A percentile compares a stretch with the other conserved stretches of the same genome.
Conservation (phyloP, 495 filamentous ascomycete genomes). For the Neurospora sp. region DNA sequence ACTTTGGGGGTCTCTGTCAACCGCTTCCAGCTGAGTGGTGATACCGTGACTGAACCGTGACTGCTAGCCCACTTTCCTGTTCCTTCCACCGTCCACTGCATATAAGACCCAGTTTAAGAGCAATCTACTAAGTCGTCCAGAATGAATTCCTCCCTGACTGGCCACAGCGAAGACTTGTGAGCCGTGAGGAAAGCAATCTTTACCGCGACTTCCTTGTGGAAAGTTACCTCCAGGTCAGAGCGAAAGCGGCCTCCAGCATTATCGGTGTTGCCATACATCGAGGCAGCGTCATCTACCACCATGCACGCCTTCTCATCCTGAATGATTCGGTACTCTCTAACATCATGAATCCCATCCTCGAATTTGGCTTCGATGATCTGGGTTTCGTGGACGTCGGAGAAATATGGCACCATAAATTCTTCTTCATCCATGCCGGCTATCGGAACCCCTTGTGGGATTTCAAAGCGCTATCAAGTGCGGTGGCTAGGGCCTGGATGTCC, state of each 20-base stretch:
- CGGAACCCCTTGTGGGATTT: too few species aligned
- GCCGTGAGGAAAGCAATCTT: background rate
- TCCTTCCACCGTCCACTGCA: background rate
- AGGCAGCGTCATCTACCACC: fast-evolving
- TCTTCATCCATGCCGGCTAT: too few species aligned
- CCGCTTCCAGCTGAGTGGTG: background rate
- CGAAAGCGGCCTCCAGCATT: background rate
- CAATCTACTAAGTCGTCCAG: too few species aligned
- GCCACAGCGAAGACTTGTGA: background rate
- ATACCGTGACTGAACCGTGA: background rate
- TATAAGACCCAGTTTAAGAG: background rate
- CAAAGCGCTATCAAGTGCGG: too few species aligned
- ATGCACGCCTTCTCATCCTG: background rate
- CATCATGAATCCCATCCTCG: fast-evolving
- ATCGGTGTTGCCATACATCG: background rate
- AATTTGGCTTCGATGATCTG: background rate
- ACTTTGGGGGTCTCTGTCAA: background rate
- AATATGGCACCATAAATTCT: too few species aligned
- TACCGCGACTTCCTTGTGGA: too few species aligned
- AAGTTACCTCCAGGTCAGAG: background rate
- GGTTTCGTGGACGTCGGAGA: too few species aligned
- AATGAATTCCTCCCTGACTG: background rate
- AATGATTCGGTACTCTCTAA: background rate
- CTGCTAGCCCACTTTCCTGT: background rate
- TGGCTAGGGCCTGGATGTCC: too few species aligned